Conservation (phyloP, 2,329 filamentous ascomycete genomes). For the Blastomyces gilchristii region DNA sequence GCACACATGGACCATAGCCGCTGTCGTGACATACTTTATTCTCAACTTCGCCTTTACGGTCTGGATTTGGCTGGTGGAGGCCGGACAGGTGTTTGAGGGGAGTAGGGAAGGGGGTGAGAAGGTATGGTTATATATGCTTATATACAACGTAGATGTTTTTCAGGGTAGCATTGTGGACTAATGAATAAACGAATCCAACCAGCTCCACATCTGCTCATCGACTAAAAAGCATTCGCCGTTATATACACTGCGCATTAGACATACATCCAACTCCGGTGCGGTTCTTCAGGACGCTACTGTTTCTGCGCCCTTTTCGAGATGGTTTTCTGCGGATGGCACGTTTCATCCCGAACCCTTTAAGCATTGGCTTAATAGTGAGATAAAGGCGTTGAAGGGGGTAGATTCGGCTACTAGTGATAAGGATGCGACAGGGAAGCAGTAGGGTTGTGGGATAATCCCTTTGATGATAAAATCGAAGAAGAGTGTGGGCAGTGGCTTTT, state of each 20-base stretch:
- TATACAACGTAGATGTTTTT: neutral
- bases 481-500: neutral
- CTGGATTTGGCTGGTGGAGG: constrained; percentile 80
- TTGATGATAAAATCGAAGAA: neutral
- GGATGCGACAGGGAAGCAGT: neutral
- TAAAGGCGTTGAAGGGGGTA: constrained; percentile 45
- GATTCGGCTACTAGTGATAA: constrained; percentile 18
- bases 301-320: constrained; percentile 48
- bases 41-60: constrained; percentile 68
- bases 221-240: constrained; percentile 67
- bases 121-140: constrained; percentile 24
- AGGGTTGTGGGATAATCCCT: neutral
- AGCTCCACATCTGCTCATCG: constrained; percentile 55
- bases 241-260: constrained; percentile 61
- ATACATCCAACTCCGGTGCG: constrained; percentile 32
- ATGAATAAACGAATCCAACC: neutral
- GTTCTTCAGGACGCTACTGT: constrained; percentile 40
- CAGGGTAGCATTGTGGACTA: neutral
- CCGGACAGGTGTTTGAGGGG: constrained; percentile 71
- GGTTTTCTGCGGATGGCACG: constrained; percentile 49
- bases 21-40: constrained; percentile 67
- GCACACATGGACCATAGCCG: constrained; percentile 67
- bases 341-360: constrained; percentile 53
- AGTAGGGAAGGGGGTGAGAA: constrained; percentile 56
- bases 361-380: constrained; percentile 49